Evolutionary conservation across 2,329 filamentous ascomycete genomes (phyloP).

Genomic region (Sporothrix globosa): DNA sequence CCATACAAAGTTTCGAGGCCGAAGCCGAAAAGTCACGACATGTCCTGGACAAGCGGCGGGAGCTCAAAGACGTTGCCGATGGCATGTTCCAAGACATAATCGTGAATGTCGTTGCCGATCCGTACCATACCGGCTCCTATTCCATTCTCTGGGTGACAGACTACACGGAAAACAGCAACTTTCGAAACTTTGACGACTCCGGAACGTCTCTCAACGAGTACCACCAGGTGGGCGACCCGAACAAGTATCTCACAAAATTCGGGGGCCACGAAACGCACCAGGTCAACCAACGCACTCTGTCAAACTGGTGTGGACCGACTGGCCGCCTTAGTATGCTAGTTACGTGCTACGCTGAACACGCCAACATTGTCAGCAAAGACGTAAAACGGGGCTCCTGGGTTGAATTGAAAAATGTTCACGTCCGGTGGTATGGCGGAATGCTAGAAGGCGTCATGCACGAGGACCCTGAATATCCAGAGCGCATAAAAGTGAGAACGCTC

Average conservation of each 20-base stretch:
- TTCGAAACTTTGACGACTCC: constrained; percentile 56
- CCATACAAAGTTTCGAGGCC: constrained; percentile 48
- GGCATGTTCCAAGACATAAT: constrained; percentile 68
- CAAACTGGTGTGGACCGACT: constrained; percentile 70
- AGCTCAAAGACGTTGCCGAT: constrained; percentile 65
- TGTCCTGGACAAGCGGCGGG: constrained; percentile 60
- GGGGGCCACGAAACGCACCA: neutral
- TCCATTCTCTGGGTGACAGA: constrained; percentile 76
- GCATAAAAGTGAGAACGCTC: neutral
- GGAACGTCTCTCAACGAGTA: constrained; percentile 48
- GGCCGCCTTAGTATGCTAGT: constrained; percentile 74
- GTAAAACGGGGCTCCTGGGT: constrained; percentile 66
- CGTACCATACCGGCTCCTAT: constrained; percentile 49
- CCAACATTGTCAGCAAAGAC: constrained; percentile 56
- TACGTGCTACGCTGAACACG: constrained; percentile 71
- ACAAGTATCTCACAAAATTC: constrained; percentile 55
- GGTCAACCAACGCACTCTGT: constrained; percentile 23
- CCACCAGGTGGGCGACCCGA: constrained; percentile 48
- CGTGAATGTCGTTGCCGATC: constrained; percentile 66
- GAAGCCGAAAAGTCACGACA: constrained; percentile 48
- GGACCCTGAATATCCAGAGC: constrained; percentile 48
- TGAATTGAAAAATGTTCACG: constrained; percentile 70
- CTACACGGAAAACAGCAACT: constrained; percentile 71
- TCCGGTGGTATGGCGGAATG: constrained; percentile 59
- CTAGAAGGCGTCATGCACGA: constrained; percentile 74